phyloP scores from a whole-genome alignment of 1,284 basidiomycete genomes.

The Coniferiporia sulphurascens region DNA sequence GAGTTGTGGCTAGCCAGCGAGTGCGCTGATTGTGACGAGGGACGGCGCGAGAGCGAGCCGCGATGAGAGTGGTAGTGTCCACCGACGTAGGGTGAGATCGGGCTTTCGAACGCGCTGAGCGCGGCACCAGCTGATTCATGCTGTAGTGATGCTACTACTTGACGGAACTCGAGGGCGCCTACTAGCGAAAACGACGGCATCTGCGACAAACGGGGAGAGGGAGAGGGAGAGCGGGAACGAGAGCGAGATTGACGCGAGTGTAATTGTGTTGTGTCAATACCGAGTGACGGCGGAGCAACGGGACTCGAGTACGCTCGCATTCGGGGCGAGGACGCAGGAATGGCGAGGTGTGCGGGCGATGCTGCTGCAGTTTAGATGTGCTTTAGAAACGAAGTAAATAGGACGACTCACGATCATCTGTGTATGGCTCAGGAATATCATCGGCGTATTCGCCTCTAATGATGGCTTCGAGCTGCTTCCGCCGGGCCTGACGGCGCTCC shows the following conservation, averaged over 20 bases:
- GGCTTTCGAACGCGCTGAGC: conserved; percentile 62
- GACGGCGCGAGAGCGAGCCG: conserved; percentile 24
- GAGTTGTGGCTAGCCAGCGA: conserved; percentile 30
- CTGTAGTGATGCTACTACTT: conserved; percentile 79
- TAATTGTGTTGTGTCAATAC: conserved; percentile 35
- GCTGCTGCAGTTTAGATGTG: conserved; percentile 19
- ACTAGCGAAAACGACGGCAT: conserved; percentile 86
- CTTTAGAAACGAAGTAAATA: conserved; percentile 4
- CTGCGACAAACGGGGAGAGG: conserved; percentile 36
- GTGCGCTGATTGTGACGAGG: conserved; percentile 11
- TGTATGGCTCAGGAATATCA: conserved; percentile 46
- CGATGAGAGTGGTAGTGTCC: conserved; percentile 54
- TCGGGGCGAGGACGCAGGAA: conserved; percentile 2
- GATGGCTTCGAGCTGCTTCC: conserved; percentile 43
- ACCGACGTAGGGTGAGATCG: conserved; percentile 64
- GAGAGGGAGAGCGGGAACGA: conserved; percentile 35
- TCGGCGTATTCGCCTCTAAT: conserved; percentile 60
- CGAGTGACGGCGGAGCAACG: conserved; percentile 31
- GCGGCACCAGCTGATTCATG: conserved; percentile 54
- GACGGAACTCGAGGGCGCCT: conserved; percentile 89
- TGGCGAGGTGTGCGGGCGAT: conserved; percentile 5
- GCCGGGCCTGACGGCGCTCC: conserved; percentile 48
- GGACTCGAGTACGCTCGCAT: conserved; percentile 16
- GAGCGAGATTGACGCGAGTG: conserved; percentile 26
- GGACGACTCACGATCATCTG: conserved; percentile 51